Base-by-base conservation (phyloP, 1,284 basidiomycete genomes). In the Rhodofomes roseus region DNA sequence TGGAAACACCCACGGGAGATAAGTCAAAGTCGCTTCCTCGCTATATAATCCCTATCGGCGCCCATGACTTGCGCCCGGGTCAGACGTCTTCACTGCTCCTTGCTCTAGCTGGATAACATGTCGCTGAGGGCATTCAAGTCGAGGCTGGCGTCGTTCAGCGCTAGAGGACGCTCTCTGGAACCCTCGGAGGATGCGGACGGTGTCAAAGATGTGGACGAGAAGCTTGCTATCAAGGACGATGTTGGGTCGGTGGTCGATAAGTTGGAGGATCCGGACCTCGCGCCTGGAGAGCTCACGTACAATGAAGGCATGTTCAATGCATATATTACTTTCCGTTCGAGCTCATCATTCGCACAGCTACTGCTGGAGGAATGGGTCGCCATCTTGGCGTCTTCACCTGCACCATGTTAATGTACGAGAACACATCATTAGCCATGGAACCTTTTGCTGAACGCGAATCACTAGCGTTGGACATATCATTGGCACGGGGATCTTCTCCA, bases 401-500 rank as follows among this genome's bases (percentile, higher is more conserved):
- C 36, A 72, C 71, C 1, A 61, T 72, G 14, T 65, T 72, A 29
- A 70, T 72, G 70, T 72, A 50, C 55, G 68, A 59, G 4, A 48
- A 16, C 8, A 14, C 34, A 34, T 18, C 39, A 16, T 25, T 25
- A 37, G n/a, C 20, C 14, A 23, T 29, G 16, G 37, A 9, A 23
- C 51, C 14, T 29, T 51, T 25, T 31, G 16, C 29, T 23, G 23
- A 5, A 23, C 16, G 88, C 52, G 44, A 40, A 1, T 53, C 14
- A 18, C 1, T 63, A 80, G 79, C 36, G 76, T 84, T 31, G 83
- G 83, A 1, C 71, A 74, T 27, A 80, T 85, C 55, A 82, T 85
- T 53, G 85, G 85, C 0, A 85, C 85, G 0, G 85, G 84, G 7
- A 84, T 86, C 59, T 87, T 87, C 70, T 84, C 84, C 1, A 86